These are phyloP conservation scores for Bruguiera sexangula DNA, from an alignment of 345 rosid genomes.

Conservation along the genomic window DNA sequence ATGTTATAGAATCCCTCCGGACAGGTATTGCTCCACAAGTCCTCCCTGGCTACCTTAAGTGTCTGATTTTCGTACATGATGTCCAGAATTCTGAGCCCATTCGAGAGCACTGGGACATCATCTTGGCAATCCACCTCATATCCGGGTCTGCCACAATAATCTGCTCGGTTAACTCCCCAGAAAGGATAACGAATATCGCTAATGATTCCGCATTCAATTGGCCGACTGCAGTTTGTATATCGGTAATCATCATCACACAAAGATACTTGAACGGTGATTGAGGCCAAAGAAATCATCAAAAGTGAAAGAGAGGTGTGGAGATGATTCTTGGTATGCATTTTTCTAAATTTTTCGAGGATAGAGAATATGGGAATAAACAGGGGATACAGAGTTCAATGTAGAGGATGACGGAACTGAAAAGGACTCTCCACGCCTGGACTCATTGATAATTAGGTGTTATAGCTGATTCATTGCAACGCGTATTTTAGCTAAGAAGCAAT, in stretches of 20 bases:
- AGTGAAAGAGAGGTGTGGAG: background rate
- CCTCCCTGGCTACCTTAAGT: slow-evolving; percentile 25
- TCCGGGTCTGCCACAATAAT: slow-evolving; percentile 28
- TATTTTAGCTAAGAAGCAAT: background rate
- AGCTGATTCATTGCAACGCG: no score
- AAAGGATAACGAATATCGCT: slow-evolving; percentile 24
- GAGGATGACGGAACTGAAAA: no score
- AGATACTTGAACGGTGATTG: background rate
- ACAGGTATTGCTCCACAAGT: slow-evolving; percentile 13
- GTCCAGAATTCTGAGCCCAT: slow-evolving; percentile 14
- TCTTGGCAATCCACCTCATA: slow-evolving; percentile 24
- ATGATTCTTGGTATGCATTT: slow-evolving; percentile 4
- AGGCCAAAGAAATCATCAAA: background rate
- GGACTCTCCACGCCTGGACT: no score
- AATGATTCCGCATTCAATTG: slow-evolving; percentile 22
- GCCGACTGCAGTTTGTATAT: slow-evolving; percentile 16
- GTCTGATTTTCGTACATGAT: background rate
- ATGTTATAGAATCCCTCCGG: background rate
- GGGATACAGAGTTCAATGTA: no score
- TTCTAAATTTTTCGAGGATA: background rate
- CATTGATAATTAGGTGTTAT: no score
- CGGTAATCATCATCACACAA: background rate
- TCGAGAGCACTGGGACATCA: background rate
- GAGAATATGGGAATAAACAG: background rate
- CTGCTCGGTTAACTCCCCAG: slow-evolving; percentile 26